These are phyloP conservation scores for Gaertneriomyces sp. DNA, from an alignment of 192 early-diverging fungal species.

Conservation along the genomic window DNA sequence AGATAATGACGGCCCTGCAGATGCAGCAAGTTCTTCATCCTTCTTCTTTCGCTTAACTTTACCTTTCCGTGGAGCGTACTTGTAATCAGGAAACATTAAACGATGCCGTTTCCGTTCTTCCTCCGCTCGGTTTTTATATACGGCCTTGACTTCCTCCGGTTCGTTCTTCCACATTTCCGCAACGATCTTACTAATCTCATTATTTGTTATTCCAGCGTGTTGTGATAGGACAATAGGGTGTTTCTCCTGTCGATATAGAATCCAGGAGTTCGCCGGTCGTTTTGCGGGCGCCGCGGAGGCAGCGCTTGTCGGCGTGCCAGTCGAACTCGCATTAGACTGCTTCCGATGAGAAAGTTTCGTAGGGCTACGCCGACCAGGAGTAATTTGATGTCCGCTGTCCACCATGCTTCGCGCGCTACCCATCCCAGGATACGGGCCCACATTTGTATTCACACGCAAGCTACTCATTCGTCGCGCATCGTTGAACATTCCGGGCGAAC, in stretches of 20 bases:
- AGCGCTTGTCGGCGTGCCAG: neutral
- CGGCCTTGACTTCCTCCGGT: conserved; percentile 44
- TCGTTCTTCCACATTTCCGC: conserved; percentile 56
- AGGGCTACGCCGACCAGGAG: no score
- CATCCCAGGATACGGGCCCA: no score
- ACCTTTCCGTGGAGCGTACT: conserved; percentile 52
- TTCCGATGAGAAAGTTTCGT: neutral
- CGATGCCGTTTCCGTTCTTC: conserved; percentile 51
- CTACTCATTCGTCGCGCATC: no score
- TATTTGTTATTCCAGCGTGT: conserved; percentile 48
- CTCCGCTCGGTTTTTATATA: conserved; percentile 47
- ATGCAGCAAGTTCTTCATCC: conserved; percentile 6
- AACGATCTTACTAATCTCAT: conserved; percentile 55
- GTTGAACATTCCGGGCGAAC: no score
- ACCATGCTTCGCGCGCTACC: no score
- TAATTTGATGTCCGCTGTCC: no score
- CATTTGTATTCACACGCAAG: no score
- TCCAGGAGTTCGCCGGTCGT: conserved; percentile 53
- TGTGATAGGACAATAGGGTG: conserved; percentile 47
- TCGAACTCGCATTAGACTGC: conserved; percentile 1
- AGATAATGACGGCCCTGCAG: neutral
- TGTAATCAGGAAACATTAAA: conserved; percentile 57
- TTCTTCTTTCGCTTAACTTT: conserved; percentile 27
- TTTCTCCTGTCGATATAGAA: conserved; percentile 57
- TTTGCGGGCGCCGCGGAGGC: conserved; percentile 1